Base-by-base conservation (phyloP, 179 eudicot genomes). In the Carnegiea gigantea region DNA sequence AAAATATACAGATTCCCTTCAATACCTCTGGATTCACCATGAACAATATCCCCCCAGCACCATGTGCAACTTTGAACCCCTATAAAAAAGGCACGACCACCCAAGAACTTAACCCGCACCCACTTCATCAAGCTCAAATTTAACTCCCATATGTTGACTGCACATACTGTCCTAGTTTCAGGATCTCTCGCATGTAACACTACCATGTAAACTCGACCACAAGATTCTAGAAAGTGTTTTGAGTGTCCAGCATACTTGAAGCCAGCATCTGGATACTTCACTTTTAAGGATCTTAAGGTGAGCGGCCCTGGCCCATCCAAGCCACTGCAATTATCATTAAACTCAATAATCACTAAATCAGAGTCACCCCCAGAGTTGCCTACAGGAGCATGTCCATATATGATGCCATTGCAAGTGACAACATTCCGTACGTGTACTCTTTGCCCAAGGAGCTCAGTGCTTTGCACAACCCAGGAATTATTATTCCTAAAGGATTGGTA, bases 1-100 rank as follows among this genome's bases (percentile, higher is more conserved):
- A 73, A 73, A 46, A n/a, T n/a, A 77, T 11, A 82, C 10, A 48
- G 77, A 72, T 82, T 72, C 36, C 51, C 70, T 28, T 20, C 23
- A 21, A 82, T 30, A 46, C 74, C 43, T 43, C 73, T 46, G 64
- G 59, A 13, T n/a, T 13, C 38, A n/a, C 13, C 2, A 40, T 21
- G 23, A 38, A 23, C 64, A 8, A 6, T 59, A 33, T 17, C n/a
- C 51, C 70, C 60, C 38, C 73, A 28, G 17, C 75, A 76, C 76
- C 79, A 67, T 12, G 76, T 81, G 21, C 30, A 18, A 76, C 70
- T 12, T 5, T 53, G 21, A 4, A 0, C 11, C 12, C 57, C 76
- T 1, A 81, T 38, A 51, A 81, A 81, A 40, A 81, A 81, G 36
- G 83, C 81, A 18, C 70, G 40, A 23, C 49, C 77, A 12, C 21